phyloP scores from a whole-genome alignment of 176 grass and related monocot genomes.

The Oryza glaberrima region DNA sequence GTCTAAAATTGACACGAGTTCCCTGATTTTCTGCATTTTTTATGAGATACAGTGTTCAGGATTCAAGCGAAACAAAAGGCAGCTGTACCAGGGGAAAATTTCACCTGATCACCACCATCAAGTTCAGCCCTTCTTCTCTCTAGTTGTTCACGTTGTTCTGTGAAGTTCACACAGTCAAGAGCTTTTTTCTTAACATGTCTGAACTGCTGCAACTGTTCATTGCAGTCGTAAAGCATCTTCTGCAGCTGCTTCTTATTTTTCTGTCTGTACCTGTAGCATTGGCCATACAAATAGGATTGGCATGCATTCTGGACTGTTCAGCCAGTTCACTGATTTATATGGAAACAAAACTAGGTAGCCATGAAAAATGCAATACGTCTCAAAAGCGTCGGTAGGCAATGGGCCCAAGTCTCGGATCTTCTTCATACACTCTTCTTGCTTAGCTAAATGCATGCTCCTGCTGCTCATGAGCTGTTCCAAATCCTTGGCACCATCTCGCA shows the following conservation, averaged over 20 bases:
- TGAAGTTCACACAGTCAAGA: slow-evolving; percentile 98
- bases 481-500: too few relatives aligned
- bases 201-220: slow-evolving; percentile 89
- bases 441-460: too few relatives aligned
- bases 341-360: too few relatives aligned
- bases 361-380: too few relatives aligned
- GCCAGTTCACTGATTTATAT: too few relatives aligned
- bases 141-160: slow-evolving; percentile 92
- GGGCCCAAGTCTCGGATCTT: too few relatives aligned
- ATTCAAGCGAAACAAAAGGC: slow-evolving; percentile 35
- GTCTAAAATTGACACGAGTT: slow-evolving; percentile 88
- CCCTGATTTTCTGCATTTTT: slow-evolving; percentile 85
- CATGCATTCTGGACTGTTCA: too few relatives aligned
- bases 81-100: background rate
- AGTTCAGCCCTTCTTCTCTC: slow-evolving; percentile 85
- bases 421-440: too few relatives aligned
- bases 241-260: slow-evolving; percentile 90
- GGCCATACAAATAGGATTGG: slow-evolving; percentile 28
- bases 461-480: too few relatives aligned
- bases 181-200: slow-evolving; percentile 98
- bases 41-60: slow-evolving; percentile 33
- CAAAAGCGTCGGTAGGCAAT: too few relatives aligned
- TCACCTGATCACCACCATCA: slow-evolving; percentile 89
- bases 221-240: slow-evolving; percentile 89
- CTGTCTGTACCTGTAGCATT: slow-evolving; percentile 72